Base-by-base conservation (phyloP, 2,329 filamentous ascomycete species). In the Fusarium nelsonii region DNA sequence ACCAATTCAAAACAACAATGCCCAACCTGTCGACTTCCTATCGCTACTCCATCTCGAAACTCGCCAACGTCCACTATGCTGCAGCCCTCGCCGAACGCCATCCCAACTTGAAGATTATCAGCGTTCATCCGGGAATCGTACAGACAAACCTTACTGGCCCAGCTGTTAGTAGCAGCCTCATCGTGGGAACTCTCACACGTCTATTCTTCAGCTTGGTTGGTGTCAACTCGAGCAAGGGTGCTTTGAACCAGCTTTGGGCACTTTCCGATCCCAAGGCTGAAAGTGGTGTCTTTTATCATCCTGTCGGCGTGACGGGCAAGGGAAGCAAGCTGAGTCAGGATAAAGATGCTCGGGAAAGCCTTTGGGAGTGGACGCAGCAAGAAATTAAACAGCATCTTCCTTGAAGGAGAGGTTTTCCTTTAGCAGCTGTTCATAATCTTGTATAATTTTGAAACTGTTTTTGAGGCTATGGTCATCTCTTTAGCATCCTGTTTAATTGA, bases 21-120 rank as follows among this genome's bases (percentile, higher is more conserved):
- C 8, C 58, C 1, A 43, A 2, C 26, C 3, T n/a, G 2, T 33
- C 36, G 2, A 44, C 23, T 3, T 18, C 6, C 2, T 3, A 15
- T 10, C 58, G 58, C 5, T 61, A 61, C 3, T 28, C 3, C 4
- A 61, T 61, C 16, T 61, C 58, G 0, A 61, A 61, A 1, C 58
- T 61, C 4, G 26, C 58, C 46, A 61, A 61, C 14, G 32, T 60
- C 15, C 58, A 61, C n/a, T 60, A 60, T 30, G 55, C 58, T 3
- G 32, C 55, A 7, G 44, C 58, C 7, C 32, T 61, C 2, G 58
- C 55, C 4, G 55, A 52, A 16, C 55, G 44, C 5, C 28, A 61
- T 16, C 26, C 55, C 7, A 37, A 16, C 1, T 15, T 61, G 15
- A 61, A 61, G 18, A 10, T 60, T 1, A 60, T 44, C 10, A 61